Evolutionary conservation across 805 yeast species (phyloP).

Genomic region (Saccharomycopsis oosterbeekiorum): DNA sequence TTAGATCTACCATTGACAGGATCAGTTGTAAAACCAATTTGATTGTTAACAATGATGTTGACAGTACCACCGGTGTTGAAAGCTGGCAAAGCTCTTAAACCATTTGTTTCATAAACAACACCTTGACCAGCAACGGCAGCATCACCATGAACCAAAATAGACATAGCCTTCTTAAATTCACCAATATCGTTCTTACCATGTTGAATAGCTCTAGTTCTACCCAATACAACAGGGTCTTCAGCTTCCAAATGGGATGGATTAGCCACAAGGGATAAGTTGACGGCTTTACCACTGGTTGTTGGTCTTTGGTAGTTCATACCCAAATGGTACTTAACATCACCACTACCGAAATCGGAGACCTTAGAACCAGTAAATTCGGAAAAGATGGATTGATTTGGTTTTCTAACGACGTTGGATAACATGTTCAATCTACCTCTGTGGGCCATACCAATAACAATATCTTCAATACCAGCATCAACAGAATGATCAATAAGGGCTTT

Average conservation of each 20-base stretch:
- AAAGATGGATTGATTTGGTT: conserved; percentile 96
- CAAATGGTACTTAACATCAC: conserved; percentile 97
- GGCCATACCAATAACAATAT: conserved; percentile 97
- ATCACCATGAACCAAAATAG: conserved; percentile 94
- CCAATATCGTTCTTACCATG: conserved; percentile 85
- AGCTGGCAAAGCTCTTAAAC: conserved; percentile 84
- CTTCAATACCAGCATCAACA: conserved; percentile 89
- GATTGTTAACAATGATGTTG: conserved; percentile 93
- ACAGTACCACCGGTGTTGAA: conserved; percentile 98
- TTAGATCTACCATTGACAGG: conserved; percentile 97
- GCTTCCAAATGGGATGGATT: conserved; percentile 99
- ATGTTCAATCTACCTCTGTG: conserved; percentile 98
- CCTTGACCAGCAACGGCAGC: conserved; percentile 99
- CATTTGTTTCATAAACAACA: conserved; percentile 97
- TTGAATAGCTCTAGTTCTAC: conserved; percentile 94
- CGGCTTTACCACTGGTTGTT: conserved; percentile 95
- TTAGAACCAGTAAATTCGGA: conserved; percentile 91
- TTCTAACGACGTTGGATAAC: conserved; percentile 95
- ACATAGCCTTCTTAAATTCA: conserved; percentile 75
- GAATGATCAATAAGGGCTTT: conserved; percentile 90
- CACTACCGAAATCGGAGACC: conserved; percentile 91
- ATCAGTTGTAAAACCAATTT: conserved; percentile 98
- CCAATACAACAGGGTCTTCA: conserved; percentile 97
- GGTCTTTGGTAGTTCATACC: conserved; percentile 99
- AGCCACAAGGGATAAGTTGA: conserved; percentile 91